phyloP scores from a whole-genome alignment of 176 grass and related monocot species.

The Urochloa ruziziensis region DNA sequence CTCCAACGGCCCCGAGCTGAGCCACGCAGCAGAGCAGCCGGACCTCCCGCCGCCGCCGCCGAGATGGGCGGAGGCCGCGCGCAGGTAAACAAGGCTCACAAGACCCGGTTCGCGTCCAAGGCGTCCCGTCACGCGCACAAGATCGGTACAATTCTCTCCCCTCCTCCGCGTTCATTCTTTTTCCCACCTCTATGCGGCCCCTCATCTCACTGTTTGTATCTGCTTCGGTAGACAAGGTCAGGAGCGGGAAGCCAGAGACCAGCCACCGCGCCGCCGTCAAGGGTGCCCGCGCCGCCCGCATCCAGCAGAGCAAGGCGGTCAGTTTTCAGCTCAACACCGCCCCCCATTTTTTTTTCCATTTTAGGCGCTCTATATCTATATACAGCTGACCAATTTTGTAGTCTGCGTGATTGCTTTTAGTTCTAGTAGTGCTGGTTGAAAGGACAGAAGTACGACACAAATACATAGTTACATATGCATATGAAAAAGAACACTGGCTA shows the following conservation, averaged over 20 bases:
- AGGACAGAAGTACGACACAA: neutral
- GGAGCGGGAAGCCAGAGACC: conserved; percentile 50
- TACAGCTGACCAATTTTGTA: neutral
- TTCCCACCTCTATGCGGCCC: neutral
- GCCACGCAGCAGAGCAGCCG: neutral
- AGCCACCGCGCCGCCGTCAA: conserved; percentile 55
- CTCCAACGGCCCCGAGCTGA: neutral
- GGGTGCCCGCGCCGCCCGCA: conserved; percentile 63
- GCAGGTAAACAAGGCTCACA: conserved; percentile 96
- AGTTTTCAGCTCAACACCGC: neutral
- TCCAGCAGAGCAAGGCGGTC: conserved; percentile 88
- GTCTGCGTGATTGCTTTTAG: neutral
- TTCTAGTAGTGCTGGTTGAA: neutral
- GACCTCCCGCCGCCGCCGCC: neutral
- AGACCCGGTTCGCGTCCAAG: conserved; percentile 86
- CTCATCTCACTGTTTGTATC: neutral
- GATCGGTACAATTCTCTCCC: conserved; percentile 14
- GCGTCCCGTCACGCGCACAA: conserved; percentile 78
- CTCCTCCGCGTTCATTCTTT: neutral
- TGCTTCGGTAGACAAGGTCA: conserved; percentile 56
- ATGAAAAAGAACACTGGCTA: neutral
- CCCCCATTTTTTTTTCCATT: neutral
- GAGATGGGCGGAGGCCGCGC: conserved; percentile 61
- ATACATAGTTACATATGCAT: too few species aligned
- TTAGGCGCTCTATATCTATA: neutral